These are phyloP conservation scores for Alternaria longipes DNA, from an alignment of 2,329 filamentous ascomycete genomes.

Conservation along the genomic window DNA sequence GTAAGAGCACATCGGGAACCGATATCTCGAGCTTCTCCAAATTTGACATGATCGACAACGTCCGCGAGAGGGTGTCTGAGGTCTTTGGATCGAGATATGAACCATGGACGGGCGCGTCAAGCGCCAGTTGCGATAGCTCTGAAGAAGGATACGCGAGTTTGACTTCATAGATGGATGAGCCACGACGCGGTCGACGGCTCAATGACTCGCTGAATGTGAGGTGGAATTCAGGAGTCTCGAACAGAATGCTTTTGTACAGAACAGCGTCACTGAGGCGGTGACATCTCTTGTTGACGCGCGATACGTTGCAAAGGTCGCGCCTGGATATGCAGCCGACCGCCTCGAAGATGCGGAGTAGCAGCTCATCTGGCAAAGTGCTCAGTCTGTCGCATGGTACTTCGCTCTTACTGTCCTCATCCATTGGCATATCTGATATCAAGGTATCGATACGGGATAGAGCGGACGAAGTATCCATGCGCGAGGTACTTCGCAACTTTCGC, in stretches of 20 bases:
- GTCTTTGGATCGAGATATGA: constrained; percentile 35
- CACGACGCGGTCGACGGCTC: constrained; percentile 41
- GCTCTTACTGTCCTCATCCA: constrained; percentile 6
- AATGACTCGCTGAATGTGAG: constrained; percentile 47
- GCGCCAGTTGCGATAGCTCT: constrained; percentile 41
- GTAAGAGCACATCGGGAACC: constrained; percentile 40
- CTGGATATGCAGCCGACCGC: constrained; percentile 35
- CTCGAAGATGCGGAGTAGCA: constrained; percentile 46
- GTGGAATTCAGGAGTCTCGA: constrained; percentile 44
- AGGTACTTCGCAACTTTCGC: constrained; percentile 10
- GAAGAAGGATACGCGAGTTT: constrained; percentile 44
- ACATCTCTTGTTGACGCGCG: constrained; percentile 41
- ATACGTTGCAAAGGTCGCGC: constrained; percentile 41
- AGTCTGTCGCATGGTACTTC: constrained; percentile 21
- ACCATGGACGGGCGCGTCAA: constrained; percentile 39
- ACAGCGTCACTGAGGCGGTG: constrained; percentile 44
- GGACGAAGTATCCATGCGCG: not conserved
- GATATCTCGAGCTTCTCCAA: constrained; percentile 45
- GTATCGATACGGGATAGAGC: not conserved
- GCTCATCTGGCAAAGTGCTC: constrained; percentile 39
- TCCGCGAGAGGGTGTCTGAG: constrained; percentile 43
- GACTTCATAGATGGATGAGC: constrained; percentile 46
- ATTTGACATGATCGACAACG: constrained; percentile 46
- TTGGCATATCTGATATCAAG: constrained; percentile 4
- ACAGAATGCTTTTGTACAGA: constrained; percentile 44